phyloP scores from a whole-genome alignment of 2,329 filamentous ascomycete species.

The Chaetomium strumarium region DNA sequence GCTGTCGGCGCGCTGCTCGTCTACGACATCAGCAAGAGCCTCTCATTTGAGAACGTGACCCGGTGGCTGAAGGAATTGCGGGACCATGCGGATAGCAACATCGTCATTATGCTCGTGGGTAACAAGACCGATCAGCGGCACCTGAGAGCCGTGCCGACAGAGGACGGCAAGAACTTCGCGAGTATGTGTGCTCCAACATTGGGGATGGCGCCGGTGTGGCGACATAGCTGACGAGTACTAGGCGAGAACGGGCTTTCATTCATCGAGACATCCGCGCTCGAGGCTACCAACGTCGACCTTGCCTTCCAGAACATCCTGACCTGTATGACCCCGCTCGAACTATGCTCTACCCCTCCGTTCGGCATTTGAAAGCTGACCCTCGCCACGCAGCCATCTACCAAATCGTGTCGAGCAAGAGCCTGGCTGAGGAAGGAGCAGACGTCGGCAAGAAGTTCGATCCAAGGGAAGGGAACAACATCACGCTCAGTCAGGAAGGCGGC shows the following conservation, averaged over 20 bases:
- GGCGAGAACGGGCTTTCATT: conserved; percentile 98
- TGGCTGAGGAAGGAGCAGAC: conserved; percentile 79
- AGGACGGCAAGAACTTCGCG: conserved; percentile 96
- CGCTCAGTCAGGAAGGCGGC: conserved; percentile 66
- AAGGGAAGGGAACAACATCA: conserved; percentile 64
- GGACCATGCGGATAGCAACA: conserved; percentile 97
- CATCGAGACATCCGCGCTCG: conserved; percentile 97
- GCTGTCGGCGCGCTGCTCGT: conserved; percentile 95
- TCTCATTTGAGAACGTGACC: conserved; percentile 98
- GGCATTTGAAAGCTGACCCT: conserved; percentile 3
- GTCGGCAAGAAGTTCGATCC: conserved; percentile 64
- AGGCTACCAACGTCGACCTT: conserved; percentile 98
- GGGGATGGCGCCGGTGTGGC: not conserved
- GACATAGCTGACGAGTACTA: conserved; percentile 36
- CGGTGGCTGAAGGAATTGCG: conserved; percentile 98
- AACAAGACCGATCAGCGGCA: conserved; percentile 99
- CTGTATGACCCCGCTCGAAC: conserved; percentile 51
- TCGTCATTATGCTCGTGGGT: conserved; percentile 98
- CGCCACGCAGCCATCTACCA: conserved; percentile 84
- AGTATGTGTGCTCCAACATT: conserved; percentile 50
- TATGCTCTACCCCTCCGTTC: conserved; percentile 3
- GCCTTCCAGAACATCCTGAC: conserved; percentile 99
- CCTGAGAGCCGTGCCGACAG: conserved; percentile 90
- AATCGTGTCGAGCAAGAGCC: conserved; percentile 95
- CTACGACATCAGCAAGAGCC: conserved; percentile 99